Evolutionary conservation across 78 protist genomes (phyloP).

Genomic region (Tieghemostelium lacteum): DNA sequence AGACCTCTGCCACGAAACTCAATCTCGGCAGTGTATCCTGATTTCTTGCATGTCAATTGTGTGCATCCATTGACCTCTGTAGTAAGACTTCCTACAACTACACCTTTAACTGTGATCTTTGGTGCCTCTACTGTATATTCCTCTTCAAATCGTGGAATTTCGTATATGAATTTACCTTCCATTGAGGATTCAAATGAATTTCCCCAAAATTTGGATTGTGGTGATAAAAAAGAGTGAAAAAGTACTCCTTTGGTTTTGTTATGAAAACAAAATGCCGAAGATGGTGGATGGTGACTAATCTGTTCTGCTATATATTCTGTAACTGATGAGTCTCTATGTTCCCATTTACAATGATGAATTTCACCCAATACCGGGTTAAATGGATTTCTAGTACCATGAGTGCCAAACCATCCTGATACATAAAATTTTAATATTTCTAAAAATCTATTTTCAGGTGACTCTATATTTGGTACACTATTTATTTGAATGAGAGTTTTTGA

Average conservation of each 20-base stretch:
- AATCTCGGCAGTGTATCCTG: slow-evolving; percentile 48
- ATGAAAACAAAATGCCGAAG: slow-evolving; percentile 23
- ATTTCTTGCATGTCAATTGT: slow-evolving; percentile 18
- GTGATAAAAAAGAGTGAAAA: slow-evolving; percentile 43
- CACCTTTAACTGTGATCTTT: slow-evolving; percentile 70
- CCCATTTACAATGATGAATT: slow-evolving; percentile 25
- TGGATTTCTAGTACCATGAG: slow-evolving; percentile 34
- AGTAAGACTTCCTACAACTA: slow-evolving; percentile 37
- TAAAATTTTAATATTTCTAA: slow-evolving; percentile 59
- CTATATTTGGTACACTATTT: slow-evolving; percentile 28
- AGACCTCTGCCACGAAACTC: slow-evolving; percentile 70
- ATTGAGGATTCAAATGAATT: slow-evolving; percentile 48
- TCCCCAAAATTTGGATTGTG: slow-evolving; percentile 64
- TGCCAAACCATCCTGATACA: slow-evolving; percentile 45
- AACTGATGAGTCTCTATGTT: slow-evolving; percentile 35
- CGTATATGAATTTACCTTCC: slow-evolving; percentile 53
- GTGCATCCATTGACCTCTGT: slow-evolving; percentile 60
- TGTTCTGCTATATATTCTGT: slow-evolving; percentile 65
- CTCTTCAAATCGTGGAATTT: slow-evolving; percentile 11
- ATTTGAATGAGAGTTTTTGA: not conserved
- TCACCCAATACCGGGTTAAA: slow-evolving; percentile 73
- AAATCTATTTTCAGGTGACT: slow-evolving; percentile 41
- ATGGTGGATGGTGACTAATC: slow-evolving; percentile 72
- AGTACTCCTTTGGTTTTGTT: slow-evolving; percentile 16
- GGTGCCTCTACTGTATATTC: slow-evolving; percentile 56